Conservation (phyloP, 208 protist genomes). For the Acanthamoeba healyi region DNA sequence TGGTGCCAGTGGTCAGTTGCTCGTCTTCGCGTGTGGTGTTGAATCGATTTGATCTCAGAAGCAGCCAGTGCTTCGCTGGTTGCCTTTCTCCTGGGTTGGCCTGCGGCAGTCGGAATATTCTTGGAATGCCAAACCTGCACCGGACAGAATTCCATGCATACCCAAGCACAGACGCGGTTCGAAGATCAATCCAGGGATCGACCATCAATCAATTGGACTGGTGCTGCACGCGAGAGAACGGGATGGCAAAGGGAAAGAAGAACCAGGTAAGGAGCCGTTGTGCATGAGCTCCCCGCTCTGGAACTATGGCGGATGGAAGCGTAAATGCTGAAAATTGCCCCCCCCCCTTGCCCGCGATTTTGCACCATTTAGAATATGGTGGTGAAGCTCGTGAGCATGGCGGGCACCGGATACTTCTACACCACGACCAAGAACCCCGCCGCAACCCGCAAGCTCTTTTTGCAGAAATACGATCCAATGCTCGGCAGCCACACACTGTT, state of each 20-base stretch:
- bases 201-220: neutral
- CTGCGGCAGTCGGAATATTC: neutral
- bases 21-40: neutral
- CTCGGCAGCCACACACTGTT: conserved; percentile 78
- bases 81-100: neutral
- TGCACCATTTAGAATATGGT: conserved; percentile 74
- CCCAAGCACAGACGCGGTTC: neutral
- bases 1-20: neutral
- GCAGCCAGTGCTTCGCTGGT: neutral
- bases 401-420: conserved; percentile 88
- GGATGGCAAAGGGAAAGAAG: conserved; percentile 52
- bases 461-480: conserved; percentile 85
- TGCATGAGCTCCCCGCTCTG: neutral
- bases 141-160: neutral
- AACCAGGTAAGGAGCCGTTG: neutral
- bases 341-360: neutral
- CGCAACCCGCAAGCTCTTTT: conserved; percentile 79
- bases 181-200: neutral
- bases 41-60: neutral
- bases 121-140: neutral
- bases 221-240: neutral
- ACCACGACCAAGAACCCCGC: conserved; percentile 84
- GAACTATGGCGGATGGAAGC: neutral
- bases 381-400: conserved; percentile 85
- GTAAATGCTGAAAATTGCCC: neutral